Conservation (phyloP, 2,329 filamentous ascomycete genomes). For the Fusarium sp. region DNA sequence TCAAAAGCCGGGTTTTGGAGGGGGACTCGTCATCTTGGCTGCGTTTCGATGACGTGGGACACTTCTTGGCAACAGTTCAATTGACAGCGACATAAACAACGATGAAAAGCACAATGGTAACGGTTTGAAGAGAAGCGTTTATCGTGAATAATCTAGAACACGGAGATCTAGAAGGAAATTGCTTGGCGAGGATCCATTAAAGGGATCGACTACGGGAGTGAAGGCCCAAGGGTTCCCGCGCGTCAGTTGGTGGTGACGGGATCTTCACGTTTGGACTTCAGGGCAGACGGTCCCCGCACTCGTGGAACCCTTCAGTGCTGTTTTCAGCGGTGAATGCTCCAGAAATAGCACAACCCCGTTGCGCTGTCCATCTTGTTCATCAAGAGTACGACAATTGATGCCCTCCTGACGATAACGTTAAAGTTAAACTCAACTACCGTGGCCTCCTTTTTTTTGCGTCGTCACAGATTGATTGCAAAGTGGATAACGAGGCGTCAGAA, state of each 20-base stretch:
- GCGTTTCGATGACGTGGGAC: not conserved
- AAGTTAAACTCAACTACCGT: conserved; percentile 11
- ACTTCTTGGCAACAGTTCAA: not conserved
- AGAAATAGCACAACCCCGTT: not conserved
- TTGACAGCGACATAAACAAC: not conserved
- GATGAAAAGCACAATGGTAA: not conserved
- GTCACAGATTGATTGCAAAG: conserved; percentile 22
- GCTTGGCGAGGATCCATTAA: conserved; percentile 19
- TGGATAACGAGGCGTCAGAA: conserved; percentile 30
- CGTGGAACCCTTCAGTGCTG: conserved; percentile 4
- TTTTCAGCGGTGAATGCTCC: not conserved
- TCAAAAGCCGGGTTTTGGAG: not conserved
- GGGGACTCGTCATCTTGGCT: not conserved
- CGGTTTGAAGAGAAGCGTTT: not conserved
- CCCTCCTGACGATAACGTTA: not conserved
- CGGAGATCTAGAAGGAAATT: conserved; percentile 7
- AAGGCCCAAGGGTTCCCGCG: not conserved
- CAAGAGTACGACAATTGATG: not conserved
- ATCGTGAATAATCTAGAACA: not conserved
- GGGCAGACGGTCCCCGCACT: conserved; percentile 8
- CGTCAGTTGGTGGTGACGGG: not conserved
- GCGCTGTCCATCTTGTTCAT: no score
- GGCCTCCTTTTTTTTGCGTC: conserved; percentile 12
- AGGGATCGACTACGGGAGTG: conserved; percentile 12
- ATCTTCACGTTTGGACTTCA: not conserved